Evolutionary conservation across 78 protist genomes (phyloP), one percentile per base, ranked within the genome.

Genomic region (Dictyostelium purpureum): DNA sequence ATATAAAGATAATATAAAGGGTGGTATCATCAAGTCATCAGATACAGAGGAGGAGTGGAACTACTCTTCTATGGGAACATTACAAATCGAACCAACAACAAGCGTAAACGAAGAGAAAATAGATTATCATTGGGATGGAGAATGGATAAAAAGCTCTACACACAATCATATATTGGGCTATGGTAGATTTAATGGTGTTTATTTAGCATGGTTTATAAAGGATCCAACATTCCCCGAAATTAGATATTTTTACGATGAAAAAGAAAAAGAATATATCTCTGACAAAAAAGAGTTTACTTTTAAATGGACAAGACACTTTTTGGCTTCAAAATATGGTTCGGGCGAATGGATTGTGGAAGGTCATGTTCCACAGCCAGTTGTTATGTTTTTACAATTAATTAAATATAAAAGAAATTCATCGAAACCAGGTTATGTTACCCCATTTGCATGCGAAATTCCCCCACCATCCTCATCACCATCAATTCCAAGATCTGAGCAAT

Each of bases 41-140:
- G 67, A 43, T 42, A 54, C 78, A 3, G 92, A 85, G 10, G 56
- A 69, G 21, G 92, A 85, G 47, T 85, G 83, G 92, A 40, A 43
- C 45, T 85, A 85, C 45, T 67, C 59, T 11, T 12, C 83, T 10
- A 59, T 73, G 28, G 92, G 92, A n/a, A 40, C 71, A 28, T 9
- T 85, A 14, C 70, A 28, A 18, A 82, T 65, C 18, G 90, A 67
- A 6, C 45, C 24, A 16, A 35, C 77, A 18, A 38, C 76, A n/a
- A 31, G 21, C 7, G 12, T 10, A n/a, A 11, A 4, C 21, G 14
- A 37, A 40, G 82, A 70, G 19, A 70, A 85, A n/a, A 75, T 85
- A 18, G 92, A 85, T 11, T 85, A 85, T 73, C 82, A 73, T 43
- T 85, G 92, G 92, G 92, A 85, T 47, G 92, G 92, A 61, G 92